These are phyloP conservation scores for Trypanosoma melophagium DNA, from an alignment of 208 protist genomes.

Conservation along the genomic window DNA sequence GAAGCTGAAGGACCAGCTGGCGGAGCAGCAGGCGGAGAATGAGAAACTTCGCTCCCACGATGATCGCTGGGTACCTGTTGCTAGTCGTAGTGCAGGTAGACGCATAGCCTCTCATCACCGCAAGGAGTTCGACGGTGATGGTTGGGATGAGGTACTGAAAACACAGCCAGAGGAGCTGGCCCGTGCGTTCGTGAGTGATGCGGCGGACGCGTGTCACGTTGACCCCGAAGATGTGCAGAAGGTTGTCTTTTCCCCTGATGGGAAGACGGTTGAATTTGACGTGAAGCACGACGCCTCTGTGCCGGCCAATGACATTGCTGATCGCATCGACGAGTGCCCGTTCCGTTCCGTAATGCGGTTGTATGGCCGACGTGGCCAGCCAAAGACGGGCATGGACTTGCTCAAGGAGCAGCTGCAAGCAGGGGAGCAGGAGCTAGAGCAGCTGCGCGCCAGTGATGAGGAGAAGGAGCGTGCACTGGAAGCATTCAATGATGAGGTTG, in stretches of 20 bases:
- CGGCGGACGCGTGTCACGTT: background rate
- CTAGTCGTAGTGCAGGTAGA: background rate
- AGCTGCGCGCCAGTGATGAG: background rate
- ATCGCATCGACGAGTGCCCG: background rate
- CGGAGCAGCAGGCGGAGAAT: conserved; percentile 20
- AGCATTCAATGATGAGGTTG: too few relatives aligned
- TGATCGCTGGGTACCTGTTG: background rate
- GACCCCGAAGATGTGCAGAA: background rate
- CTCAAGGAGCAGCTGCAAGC: conserved; percentile 11
- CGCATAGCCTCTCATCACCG: background rate
- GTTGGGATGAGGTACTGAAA: background rate
- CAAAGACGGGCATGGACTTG: conserved; percentile 5
- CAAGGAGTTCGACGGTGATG: background rate
- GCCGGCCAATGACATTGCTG: background rate
- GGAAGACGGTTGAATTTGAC: background rate
- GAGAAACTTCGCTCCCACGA: background rate
- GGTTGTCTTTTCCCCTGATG: background rate
- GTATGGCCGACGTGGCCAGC: background rate
- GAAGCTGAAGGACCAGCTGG: conserved; percentile 33
- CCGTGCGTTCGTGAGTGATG: conserved; percentile 1
- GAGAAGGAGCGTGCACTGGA: too few relatives aligned
- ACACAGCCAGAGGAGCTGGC: background rate
- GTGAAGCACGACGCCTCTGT: background rate
- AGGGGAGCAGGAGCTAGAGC: background rate
- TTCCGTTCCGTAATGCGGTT: conserved; percentile 13